phyloP scores from a whole-genome alignment of 75 land plant species.

The Sequoia sempervirens region DNA sequence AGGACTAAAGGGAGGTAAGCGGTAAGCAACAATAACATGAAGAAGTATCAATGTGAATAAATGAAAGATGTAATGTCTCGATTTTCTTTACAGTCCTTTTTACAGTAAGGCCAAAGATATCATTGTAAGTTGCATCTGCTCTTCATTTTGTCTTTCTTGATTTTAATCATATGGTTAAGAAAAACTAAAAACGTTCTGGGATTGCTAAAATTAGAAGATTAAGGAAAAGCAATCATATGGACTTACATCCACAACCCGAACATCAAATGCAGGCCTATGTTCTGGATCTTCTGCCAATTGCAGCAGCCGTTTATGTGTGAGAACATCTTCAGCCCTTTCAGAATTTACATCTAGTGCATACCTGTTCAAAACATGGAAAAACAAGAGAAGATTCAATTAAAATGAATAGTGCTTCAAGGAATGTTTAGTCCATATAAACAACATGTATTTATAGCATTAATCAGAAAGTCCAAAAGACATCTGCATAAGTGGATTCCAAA shows the following conservation, averaged over 20 bases:
- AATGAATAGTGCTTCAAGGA: background rate
- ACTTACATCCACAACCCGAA: constrained; percentile 67
- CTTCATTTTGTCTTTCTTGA: background rate
- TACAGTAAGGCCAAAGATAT: background rate
- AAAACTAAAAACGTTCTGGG: background rate
- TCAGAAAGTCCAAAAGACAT: background rate
- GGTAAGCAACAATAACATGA: background rate
- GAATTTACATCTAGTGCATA: constrained; percentile 90
- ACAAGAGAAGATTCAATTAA: background rate
- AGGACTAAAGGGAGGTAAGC: background rate
- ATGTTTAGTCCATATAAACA: background rate
- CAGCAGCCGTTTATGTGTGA: constrained; percentile 65
- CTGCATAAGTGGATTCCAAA: too few relatives aligned
- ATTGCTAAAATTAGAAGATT: background rate
- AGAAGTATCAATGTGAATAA: too few relatives aligned
- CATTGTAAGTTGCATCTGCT: background rate
- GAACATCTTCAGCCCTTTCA: constrained; percentile 89
- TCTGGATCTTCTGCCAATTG: constrained; percentile 64
- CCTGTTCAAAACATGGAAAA: constrained; percentile 25
- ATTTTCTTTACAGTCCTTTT: background rate
- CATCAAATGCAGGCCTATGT: constrained; percentile 65
- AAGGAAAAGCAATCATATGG: background rate
- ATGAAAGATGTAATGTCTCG: background rate
- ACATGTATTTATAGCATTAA: background rate
- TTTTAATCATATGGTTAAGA: constrained; percentile 4